A percentile compares a stretch with the other conserved stretches of the same genome.
Conservation (phyloP, 2,329 filamentous ascomycete species). For the Trichoderma endophyticum region DNA sequence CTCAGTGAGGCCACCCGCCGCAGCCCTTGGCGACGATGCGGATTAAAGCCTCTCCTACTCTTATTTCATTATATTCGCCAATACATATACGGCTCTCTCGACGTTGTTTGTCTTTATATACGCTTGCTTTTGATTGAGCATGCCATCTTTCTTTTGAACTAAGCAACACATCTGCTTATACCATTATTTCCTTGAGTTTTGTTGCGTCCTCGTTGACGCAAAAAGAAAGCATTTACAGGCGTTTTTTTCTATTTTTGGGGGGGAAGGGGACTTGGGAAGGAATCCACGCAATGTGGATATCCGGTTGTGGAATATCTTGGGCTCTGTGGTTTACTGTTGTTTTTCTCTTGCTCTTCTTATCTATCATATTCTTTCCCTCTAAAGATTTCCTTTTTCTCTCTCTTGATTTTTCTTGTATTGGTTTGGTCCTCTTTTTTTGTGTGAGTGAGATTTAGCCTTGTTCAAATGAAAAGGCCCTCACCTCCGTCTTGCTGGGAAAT, state of each 20-base stretch:
- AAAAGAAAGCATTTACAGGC: slow-evolving; percentile 20
- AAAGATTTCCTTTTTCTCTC: not conserved
- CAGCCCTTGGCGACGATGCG: slow-evolving; percentile 52
- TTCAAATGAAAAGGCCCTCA: not conserved
- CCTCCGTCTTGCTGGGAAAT: not conserved
- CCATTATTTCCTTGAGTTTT: slow-evolving; percentile 12
- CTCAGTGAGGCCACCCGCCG: slow-evolving; percentile 50
- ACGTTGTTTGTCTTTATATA: not conserved
- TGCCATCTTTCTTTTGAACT: not conserved
- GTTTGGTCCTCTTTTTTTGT: not conserved
- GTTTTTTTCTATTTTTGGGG: not conserved
- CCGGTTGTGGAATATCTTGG: slow-evolving; percentile 5
- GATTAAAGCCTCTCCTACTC: slow-evolving; percentile 22
- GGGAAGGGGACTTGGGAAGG: not conserved
- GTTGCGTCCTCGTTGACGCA: slow-evolving; percentile 1
- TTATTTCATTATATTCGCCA: not conserved
- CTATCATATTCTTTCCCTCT: not conserved
- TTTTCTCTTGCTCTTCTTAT: not conserved
- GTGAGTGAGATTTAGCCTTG: not conserved
- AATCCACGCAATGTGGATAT: not conserved
- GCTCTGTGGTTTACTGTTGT: not conserved
- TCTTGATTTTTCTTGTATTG: not conserved
- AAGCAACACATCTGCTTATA: not conserved
- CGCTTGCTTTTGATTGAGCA: not conserved
- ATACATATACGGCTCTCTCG: not conserved